Base-by-base conservation (phyloP, 176 grass and related monocot genomes). In the Secale cereale region DNA sequence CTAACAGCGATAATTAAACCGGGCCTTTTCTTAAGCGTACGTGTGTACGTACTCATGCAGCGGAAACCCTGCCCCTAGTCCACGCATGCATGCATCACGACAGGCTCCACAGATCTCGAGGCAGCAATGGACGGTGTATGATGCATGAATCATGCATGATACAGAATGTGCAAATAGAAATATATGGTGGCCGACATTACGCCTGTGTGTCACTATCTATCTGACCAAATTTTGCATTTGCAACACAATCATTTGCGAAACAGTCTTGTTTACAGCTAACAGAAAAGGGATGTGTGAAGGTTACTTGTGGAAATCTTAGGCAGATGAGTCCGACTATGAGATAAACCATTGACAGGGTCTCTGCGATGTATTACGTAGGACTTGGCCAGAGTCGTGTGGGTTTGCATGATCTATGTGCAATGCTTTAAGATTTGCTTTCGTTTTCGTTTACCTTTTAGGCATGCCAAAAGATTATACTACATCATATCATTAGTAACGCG, bases 371-470 rank as follows among this genome's bases (percentile, higher is more conserved):
- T n/a, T n/a, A 62, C 48, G 48, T 19, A 1, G 14, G 70, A 87
- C 85, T 59, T 3, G 32, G 78, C 29, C 85, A 81, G 75, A 87
- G n/a, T 16, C 69, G 69, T 87, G 70, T 12, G 45, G 22, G 57
- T 6, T 54, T 87, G 16, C 10, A 65, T 37, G 37, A 74, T 72
- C 22, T 23, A 6, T 6, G 65, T 16, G 7, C 52, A 28, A 1
- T 65, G 14, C 20, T 20, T 73, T 27, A 10, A 65, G 23, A 12
- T 10, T 46, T 65, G 28, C 7, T 68, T 20, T 67, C 62, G 59
- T 60, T 78, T 78, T 70, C 37, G 16, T 75, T 83, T 75, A 52
- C 48, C 22, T 37, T 83, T 36, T 22, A 20, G 16, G 50, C 50
- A 7, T 56, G 50, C 19, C 17, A 56, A 56, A 0, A 56, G 8